Conservation (phyloP, 192 early-diverging fungal species). For the Neocallimastix lanati region DNA sequence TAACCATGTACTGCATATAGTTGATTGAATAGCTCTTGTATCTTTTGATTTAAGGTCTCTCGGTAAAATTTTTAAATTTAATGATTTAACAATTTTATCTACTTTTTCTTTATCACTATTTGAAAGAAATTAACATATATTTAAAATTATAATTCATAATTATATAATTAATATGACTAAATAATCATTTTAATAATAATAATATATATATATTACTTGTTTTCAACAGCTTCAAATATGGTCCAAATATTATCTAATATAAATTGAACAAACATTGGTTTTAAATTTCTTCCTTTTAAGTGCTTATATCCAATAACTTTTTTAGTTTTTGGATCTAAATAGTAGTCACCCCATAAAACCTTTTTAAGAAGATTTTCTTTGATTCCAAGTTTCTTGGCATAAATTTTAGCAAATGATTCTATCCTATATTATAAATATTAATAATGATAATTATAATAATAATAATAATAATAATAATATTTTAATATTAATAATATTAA, state of each 20-base stretch:
- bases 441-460: background rate
- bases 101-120: constrained; percentile 54
- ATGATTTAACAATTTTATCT: constrained; percentile 78
- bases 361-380: constrained; percentile 58
- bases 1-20: constrained; percentile 87
- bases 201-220: constrained; percentile 8
- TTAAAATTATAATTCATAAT: no score
- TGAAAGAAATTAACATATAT: no score
- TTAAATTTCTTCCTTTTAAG: constrained; percentile 57
- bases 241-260: constrained; percentile 87
- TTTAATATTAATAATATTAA: no score
- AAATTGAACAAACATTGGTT: constrained; percentile 95
- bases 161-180: no score
- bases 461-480: background rate
- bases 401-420: constrained; percentile 81
- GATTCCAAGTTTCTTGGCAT: constrained; percentile 70
- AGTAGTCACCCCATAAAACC: constrained; percentile 93
- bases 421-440: constrained; percentile 18
- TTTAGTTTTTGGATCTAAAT: constrained; percentile 88
- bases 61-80: constrained; percentile 76
- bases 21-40: constrained; percentile 45
- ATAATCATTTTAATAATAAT: no score
- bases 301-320: constrained; percentile 73
- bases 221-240: constrained; percentile 61
- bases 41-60: constrained; percentile 80